These are phyloP conservation scores for Ambrosiella xylebori DNA, from an alignment of 2,329 filamentous ascomycete genomes.

Conservation along the genomic window DNA sequence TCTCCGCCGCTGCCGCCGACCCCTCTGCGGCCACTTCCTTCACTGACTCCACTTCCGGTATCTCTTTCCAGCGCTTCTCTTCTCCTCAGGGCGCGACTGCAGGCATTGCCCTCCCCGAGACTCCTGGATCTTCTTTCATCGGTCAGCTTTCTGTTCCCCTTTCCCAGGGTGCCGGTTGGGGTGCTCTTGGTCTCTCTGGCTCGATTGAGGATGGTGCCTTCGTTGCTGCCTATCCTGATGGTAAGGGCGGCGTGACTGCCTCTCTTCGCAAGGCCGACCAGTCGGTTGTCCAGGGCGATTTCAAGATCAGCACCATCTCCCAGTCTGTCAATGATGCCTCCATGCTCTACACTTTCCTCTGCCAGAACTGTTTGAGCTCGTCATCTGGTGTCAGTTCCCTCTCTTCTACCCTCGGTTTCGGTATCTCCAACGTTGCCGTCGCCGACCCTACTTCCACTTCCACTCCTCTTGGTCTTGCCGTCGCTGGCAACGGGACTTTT, in stretches of 20 bases:
- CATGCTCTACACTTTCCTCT: constrained; percentile 30
- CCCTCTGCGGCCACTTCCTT: constrained; percentile 7
- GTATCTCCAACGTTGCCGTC: constrained; percentile 17
- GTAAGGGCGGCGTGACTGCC: constrained; percentile 22
- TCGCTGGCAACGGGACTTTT: constrained; percentile 15
- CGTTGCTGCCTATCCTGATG: constrained; percentile 27
- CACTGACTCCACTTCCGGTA: constrained; percentile 11
- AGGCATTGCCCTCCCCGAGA: constrained; percentile 25
- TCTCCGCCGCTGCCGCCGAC: neutral
- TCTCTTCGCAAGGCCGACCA: constrained; percentile 29
- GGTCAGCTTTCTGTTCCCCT: constrained; percentile 28
- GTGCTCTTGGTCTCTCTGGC: constrained; percentile 27
- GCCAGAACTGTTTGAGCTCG: constrained; percentile 21
- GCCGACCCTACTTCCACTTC: constrained; percentile 13
- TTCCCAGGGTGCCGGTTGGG: constrained; percentile 26
- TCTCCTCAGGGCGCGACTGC: constrained; percentile 22
- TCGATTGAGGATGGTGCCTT: constrained; percentile 29
- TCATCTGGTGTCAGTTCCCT: constrained; percentile 17
- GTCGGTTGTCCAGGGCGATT: constrained; percentile 25
- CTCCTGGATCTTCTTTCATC: constrained; percentile 25
- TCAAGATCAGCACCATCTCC: constrained; percentile 25
- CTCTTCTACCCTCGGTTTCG: constrained; percentile 23
- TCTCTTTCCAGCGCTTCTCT: constrained; percentile 19
- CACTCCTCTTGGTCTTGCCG: constrained; percentile 15
- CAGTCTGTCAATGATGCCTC: constrained; percentile 26